Base-by-base conservation (phyloP, 495 filamentous ascomycete genomes). In the Delitschia confertaspora region DNA sequence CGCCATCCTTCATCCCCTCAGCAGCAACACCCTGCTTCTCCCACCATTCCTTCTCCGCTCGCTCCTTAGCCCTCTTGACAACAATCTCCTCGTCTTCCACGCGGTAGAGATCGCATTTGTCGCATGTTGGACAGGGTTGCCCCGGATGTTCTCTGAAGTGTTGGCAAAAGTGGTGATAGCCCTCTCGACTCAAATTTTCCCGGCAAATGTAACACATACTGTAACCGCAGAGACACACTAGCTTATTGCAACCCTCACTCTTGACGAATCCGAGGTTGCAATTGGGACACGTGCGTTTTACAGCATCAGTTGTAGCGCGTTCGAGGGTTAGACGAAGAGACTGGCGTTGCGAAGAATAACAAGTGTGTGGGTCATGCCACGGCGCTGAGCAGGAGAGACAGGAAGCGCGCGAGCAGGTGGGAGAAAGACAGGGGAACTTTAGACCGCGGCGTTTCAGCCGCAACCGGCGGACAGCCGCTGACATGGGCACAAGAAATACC, bases 191-290 rank as follows among this genome's bases (percentile, higher is more conserved):
- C 24, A 74, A 65, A 32, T 71, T 65, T 48, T 72, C 68, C 19
- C 83, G 81, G 58, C 84, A 93, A 29, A 93, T 73, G 48, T 93
- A 95, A 66, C 91, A 98, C 91, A 98, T 98, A 46, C 81, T 80
- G 63, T 95, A 98, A 0, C 91, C 88, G 60, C 91, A 98, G n/a
- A 85, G 73, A 60, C 91, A 98, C n/a, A 83, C 88, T 11, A 98
- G 65, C 61, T 95, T 95, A 66, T 98, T 98, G 70, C 91, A 98
- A 47, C 91, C 91, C 23, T 81, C 79, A 2, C 74, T 78, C 58
- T 95, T 95, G 61, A 98, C 82, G 57, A 98, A 95, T 11, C 82
- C 84, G 18, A 87, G 79, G 45, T 82, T 76, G 67, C 91, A 98
- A 39, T 76, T 73, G 7, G 91, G 91, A 61, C 91, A 98, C 13